Evolutionary conservation across 78 protist genomes (phyloP), one percentile per base, ranked within the genome.

Genomic region (Dictyostelium firmibasis): DNA sequence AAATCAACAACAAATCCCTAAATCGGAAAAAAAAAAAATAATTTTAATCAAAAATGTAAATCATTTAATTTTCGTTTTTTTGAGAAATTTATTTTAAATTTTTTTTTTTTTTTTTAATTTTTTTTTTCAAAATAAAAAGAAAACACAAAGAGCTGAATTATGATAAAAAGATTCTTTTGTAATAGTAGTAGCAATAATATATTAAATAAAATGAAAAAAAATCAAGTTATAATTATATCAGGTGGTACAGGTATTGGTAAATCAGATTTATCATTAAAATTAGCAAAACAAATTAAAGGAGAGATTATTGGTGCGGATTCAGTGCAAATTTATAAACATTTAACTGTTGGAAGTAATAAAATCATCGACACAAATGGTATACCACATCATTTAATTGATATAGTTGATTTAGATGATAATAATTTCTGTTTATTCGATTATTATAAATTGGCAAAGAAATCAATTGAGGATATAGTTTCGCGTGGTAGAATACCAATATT

Each of bases 281-380:
- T 89, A 11, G 94, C 94, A 57, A 67, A 89, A 75, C 20, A 44
- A 7, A 31, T 89, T 2, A 78, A 78, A 18, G 94, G 94, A 69
- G 94, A 89, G 43, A 89, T 89, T 33, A 43, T 89, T 14, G 82
- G 84, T 44, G 94, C 94, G n/a, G 94, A 89, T 43, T 81, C 87
- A n/a, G 53, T 89, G 23, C 94, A 89, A 50, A 74, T 89, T 8
- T 89, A 89, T 62, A 89, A 81, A 47, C 41, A 81, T 44, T 20
- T 78, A 5, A 43, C 50, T 2, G 50, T 89, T 16, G 94, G 83
- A 1, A 89, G 94, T 60, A 89, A 89, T 64, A 64, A 79, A 35
- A 38, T 62, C 0, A 33, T 53, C 2, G 33, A 57, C 4, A 25
- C 35, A 57, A 57, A 57, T 14, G 50, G 74, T 5, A 31, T 89